Evolutionary conservation across 2,329 filamentous ascomycete species (phyloP), one percentile per base, ranked within the genome.

Genomic region (Trichoderma koningiopsis): DNA sequence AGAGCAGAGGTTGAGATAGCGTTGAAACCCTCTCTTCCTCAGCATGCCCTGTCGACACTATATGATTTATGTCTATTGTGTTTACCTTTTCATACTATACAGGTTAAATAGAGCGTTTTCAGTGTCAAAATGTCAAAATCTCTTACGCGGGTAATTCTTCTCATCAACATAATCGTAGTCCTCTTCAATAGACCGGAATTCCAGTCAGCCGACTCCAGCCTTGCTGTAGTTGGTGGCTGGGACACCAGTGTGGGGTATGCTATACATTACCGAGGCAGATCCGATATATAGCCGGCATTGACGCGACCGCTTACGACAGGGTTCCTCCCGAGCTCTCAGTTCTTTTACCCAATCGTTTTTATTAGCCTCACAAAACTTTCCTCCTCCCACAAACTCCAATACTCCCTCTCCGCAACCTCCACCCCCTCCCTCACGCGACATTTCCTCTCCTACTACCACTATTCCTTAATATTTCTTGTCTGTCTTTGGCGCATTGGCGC

Each of bases 341-440:
- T 43, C 74, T 72, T 73, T 49, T 73, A 71, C 66, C 67, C 60
- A 68, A 24, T 68, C 43, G 73, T 73, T 73, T 73, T 73, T 74
- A 71, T 73, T 75, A 72, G 71, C 72, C 72, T 77, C 75, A 73
- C 77, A 78, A 79, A 79, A 74, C 77, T 74, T 78, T 79, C 76
- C 72, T 74, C 69, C 71, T 69, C 72, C 73, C 70, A 72, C 58
- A 70, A 68, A 58, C 64, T 43, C 53, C 70, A 72, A 70, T 69
- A 71, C 73, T 73, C 49, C 70, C 57, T 52, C 71, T 67, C 66
- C 60, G 68, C 68, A 70, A 61, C 53, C 71, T 72, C 63, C 47
- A 53, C 72, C 71, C 68, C 69, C 64, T 56, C 67, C 70, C 31
- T 71, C 69, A 67, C 69, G 68, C 65, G 67, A 69, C 65, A 71